Evolutionary conservation across 257 asterid species (phyloP), one percentile per base, ranked within the genome.

Genomic region (Ligustrum vulgare): DNA sequence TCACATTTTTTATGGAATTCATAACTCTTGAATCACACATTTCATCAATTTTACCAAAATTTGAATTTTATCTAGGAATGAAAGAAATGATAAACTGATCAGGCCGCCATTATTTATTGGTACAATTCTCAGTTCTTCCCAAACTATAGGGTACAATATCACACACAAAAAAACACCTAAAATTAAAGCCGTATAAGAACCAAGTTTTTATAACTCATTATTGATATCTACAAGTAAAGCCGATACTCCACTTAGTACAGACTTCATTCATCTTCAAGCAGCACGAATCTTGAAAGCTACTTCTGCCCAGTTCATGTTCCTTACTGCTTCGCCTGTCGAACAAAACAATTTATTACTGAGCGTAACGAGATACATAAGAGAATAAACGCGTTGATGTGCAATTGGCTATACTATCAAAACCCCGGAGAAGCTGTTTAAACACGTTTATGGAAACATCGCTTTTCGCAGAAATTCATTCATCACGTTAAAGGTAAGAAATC

Each of bases 321-420:
- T 86, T 79, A 89, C 72, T 84, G 86, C 83, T 87, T 89, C 5
- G 94, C 91, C 94, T 89, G 90, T 32, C 70, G 22, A 75, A 65
- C 11, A 65, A 2, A 47, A 20, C 5, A 71, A 34, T 11, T 43
- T 28, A 28, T 11, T 7, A 70, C 34, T 18, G 22, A n/a, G 15
- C 4, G 54, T 45, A 45, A 15, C 15, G 23, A 56, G 11, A 22
- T 3, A 18, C 20, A 6, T 2, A 56, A 20, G 12, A 7, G 25
- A 20, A 20, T 1, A 6, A 54, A 56, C 4, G 1, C 3, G 18
- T 43, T 43, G n/a, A 45, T 45, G n/a, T 45, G 20, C 54, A 45
- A 15, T 45, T 45, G 2, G 54, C n/a, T 13, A 15, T 4, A 13
- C 4, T 45, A 13, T 43, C 51, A 12, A 43, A 43, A 43, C 51